Conservation (phyloP, 306 rosid genomes). For the Canavalia ensiformis region DNA sequence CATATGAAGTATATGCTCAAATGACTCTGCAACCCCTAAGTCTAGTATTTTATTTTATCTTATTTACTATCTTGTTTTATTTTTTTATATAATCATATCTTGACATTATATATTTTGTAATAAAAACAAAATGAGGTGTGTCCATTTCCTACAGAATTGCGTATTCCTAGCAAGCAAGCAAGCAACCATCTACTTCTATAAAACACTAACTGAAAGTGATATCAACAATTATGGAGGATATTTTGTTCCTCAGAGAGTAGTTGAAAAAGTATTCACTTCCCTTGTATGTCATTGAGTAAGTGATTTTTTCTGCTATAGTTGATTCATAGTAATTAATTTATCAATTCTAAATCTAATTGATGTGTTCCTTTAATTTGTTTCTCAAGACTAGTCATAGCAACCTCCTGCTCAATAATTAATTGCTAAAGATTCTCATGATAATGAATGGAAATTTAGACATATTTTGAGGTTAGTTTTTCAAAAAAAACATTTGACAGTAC, state of each 20-base stretch:
- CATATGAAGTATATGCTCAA: constrained; percentile 84
- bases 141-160: constrained; percentile 76
- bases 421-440: constrained; percentile 81
- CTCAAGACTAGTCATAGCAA: constrained; percentile 75
- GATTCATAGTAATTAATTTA: constrained; percentile 12
- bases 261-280: constrained; percentile 85
- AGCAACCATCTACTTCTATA: constrained; percentile 78
- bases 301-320: constrained; percentile 53
- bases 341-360: constrained; percentile 14
- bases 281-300: constrained; percentile 59
- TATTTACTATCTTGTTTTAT: not conserved
- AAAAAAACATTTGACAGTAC: not conserved
- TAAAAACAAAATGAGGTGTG: constrained; percentile 80
- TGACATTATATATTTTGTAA: constrained; percentile 53
- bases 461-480: constrained; percentile 62
- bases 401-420: constrained; percentile 81
- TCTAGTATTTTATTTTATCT: constrained; percentile 56
- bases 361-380: constrained; percentile 24
- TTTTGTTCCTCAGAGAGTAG: constrained; percentile 86
- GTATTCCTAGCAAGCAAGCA: constrained; percentile 65
- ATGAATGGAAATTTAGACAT: constrained; percentile 83
- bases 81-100: constrained; percentile 29
- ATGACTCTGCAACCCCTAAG: constrained; percentile 83
- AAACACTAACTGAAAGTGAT: constrained; percentile 80
- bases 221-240: constrained; percentile 85